Conservation (phyloP, 2,329 filamentous ascomycete species). For the Beauveria sp. region DNA sequence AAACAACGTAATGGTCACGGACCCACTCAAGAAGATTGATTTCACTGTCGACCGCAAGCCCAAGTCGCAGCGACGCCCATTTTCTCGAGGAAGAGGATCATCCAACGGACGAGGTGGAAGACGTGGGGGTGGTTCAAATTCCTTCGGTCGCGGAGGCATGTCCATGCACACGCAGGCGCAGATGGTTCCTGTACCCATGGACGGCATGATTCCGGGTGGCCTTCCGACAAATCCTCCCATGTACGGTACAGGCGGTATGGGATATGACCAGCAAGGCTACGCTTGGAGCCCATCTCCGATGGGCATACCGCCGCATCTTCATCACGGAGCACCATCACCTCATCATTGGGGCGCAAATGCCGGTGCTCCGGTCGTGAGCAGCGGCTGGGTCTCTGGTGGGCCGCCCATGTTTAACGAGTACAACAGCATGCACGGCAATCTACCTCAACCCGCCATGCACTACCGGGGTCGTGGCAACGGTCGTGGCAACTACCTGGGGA, state of each 20-base stretch:
- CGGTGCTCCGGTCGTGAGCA: constrained; percentile 2
- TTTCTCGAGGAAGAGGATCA: constrained; percentile 19
- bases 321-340: background rate
- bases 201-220: background rate
- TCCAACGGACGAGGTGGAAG: constrained; percentile 9
- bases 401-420: constrained; percentile 2
- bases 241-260: background rate
- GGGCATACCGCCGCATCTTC: background rate
- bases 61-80: constrained; percentile 17
- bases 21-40: constrained; percentile 58
- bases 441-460: background rate
- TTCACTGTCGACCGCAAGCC: constrained; percentile 51
- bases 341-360: background rate
- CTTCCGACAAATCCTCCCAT: constrained; percentile 1
- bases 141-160: constrained; percentile 5
- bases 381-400: constrained; percentile 3
- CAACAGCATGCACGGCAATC: background rate
- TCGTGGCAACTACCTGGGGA: background rate
- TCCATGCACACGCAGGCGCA: background rate
- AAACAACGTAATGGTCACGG: constrained; percentile 56
- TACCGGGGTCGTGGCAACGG: constrained; percentile 1
- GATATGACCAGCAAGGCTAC: constrained; percentile 5
- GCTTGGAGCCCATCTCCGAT: background rate
- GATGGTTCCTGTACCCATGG: background rate
- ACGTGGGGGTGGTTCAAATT: constrained; percentile 15